Percentiles rank a stretch among this genome's conserved stretches.
phyloP scores from a whole-genome alignment of 2,329 filamentous ascomycete species.

The Botryotinia calthae region DNA sequence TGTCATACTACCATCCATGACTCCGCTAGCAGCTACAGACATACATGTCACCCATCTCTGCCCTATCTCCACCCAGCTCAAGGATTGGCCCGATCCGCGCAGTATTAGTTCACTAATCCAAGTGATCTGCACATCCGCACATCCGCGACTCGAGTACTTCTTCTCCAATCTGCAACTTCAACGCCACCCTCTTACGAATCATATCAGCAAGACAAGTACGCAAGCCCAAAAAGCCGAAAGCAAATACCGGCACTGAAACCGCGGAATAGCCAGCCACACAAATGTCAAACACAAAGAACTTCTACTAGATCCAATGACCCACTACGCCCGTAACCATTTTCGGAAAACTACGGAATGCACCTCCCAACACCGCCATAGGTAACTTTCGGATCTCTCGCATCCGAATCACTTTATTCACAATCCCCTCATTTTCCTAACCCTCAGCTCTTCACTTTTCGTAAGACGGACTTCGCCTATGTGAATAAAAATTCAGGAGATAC shows the following conservation, averaged over 20 bases:
- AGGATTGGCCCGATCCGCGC: not conserved
- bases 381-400: not conserved
- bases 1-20: not conserved
- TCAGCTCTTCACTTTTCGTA: not conserved
- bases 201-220: not conserved
- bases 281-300: not conserved
- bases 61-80: not conserved
- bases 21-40: not conserved
- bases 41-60: not conserved
- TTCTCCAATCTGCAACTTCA: not conserved
- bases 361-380: not conserved
- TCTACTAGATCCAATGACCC: not conserved
- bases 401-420: not conserved
- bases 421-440: not conserved
- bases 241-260: not conserved
- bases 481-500: not conserved
- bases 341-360: not conserved
- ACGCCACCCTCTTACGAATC: not conserved
- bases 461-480: conserved; percentile 9
- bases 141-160: not conserved
- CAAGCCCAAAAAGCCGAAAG: not conserved
- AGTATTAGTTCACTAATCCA: not conserved
- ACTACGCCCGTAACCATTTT: not conserved
- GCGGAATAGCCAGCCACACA: not conserved
- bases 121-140: not conserved